Evolutionary conservation across 768 basidiomycete species (phyloP).

Genomic region (Chalciporus piperatus): DNA sequence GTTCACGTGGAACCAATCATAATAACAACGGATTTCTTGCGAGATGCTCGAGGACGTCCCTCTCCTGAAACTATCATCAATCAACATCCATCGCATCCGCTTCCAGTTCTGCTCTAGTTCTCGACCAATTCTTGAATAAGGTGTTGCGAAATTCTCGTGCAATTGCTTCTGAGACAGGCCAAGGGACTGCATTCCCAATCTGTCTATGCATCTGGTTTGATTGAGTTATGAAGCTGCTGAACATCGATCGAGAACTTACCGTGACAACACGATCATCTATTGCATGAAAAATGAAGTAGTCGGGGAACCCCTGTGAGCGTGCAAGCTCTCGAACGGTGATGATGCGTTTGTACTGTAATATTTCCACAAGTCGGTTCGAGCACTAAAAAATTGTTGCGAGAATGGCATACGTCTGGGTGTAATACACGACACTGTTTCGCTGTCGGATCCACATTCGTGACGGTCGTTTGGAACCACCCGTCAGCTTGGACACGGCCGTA

Average conservation of each 20-base stretch:
- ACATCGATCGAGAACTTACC: slow-evolving; percentile 36
- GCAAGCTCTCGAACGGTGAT: slow-evolving; percentile 76
- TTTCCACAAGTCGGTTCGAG: background rate
- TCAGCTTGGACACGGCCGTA: slow-evolving; percentile 59
- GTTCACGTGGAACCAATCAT: too few relatives aligned
- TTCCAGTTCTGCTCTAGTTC: slow-evolving; percentile 22
- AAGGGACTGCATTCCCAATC: slow-evolving; percentile 79
- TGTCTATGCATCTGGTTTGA: slow-evolving; percentile 66
- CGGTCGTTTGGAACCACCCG: slow-evolving; percentile 65
- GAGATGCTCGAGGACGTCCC: too few relatives aligned
- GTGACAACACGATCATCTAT: slow-evolving; percentile 53
- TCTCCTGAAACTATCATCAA: slow-evolving; percentile 3
- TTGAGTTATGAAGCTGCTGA: background rate
- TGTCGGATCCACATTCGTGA: slow-evolving; percentile 75
- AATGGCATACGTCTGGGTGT: slow-evolving; percentile 54
- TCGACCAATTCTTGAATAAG: slow-evolving; percentile 51
- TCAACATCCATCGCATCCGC: slow-evolving; percentile 39
- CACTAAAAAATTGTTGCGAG: background rate
- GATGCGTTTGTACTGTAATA: slow-evolving; percentile 61
- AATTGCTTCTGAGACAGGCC: slow-evolving; percentile 60
- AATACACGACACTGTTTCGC: slow-evolving; percentile 74
- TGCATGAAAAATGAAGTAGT: slow-evolving; percentile 63
- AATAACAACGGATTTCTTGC: too few relatives aligned
- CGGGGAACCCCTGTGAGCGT: slow-evolving; percentile 80
- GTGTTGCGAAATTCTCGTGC: slow-evolving; percentile 58